Conservation (phyloP, 2,329 filamentous ascomycete genomes). For the Tolypocladium ophioglossoides region DNA sequence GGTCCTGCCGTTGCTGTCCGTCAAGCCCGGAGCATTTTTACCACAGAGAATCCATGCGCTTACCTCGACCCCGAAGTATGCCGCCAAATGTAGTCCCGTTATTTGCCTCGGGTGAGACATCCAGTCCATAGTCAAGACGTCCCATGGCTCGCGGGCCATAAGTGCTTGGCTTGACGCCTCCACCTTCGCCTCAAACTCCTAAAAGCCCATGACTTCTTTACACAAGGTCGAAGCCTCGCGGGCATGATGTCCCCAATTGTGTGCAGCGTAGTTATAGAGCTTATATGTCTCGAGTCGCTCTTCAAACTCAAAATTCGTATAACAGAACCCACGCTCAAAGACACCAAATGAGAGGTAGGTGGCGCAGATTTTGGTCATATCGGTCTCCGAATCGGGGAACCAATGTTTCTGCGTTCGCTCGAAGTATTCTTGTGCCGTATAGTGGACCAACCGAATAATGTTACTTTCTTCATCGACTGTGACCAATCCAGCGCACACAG, state of each 20-base stretch:
- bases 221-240: not conserved
- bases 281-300: not conserved
- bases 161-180: not conserved
- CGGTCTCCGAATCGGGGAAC: not conserved
- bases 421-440: not conserved
- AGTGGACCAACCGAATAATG: not conserved
- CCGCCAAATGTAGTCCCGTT: not conserved
- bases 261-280: not conserved
- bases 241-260: not conserved
- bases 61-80: not conserved
- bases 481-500: not conserved
- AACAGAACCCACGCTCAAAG: not conserved
- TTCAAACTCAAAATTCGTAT: not conserved
- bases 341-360: not conserved
- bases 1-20: no score
- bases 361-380: not conserved
- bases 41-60: no score
- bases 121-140: no score
- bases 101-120: not conserved
- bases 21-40: no score
- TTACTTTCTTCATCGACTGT: not conserved
- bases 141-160: no score
- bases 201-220: not conserved
- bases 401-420: not conserved
- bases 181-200: not conserved